These are phyloP conservation scores for Bacidia gigantensis DNA, from an alignment of 495 filamentous ascomycete species.

Conservation along the genomic window DNA sequence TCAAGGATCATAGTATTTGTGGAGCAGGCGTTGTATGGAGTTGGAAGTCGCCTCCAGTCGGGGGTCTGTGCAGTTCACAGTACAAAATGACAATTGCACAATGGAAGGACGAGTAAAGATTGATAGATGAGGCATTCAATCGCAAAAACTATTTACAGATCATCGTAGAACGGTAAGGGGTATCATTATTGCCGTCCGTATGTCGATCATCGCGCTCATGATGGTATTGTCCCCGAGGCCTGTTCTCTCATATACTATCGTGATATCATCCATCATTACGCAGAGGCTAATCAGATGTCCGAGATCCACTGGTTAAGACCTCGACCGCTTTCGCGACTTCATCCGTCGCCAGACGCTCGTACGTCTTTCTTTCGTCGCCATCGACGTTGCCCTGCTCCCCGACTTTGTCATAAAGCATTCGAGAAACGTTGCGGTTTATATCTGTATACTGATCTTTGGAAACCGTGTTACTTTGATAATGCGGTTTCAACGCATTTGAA, in stretches of 20 bases:
- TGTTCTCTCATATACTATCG: neutral
- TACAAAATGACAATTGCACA: too few relatives aligned
- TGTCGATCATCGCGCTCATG: slow-evolving; percentile 1
- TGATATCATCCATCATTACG: neutral
- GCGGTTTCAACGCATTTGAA: slow-evolving; percentile 57
- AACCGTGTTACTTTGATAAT: slow-evolving; percentile 53
- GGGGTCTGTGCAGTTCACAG: too few relatives aligned
- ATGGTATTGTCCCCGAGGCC: neutral
- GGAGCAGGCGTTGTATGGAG: too few relatives aligned
- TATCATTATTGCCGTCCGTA: neutral
- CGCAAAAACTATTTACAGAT: neutral
- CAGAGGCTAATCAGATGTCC: neutral
- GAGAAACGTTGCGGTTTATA: slow-evolving; percentile 73
- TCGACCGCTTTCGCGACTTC: slow-evolving; percentile 59
- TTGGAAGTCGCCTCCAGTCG: too few relatives aligned
- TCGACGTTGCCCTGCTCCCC: slow-evolving; percentile 44
- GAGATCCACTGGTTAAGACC: slow-evolving; percentile 13
- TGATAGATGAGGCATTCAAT: too few relatives aligned
- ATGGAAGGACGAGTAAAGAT: too few relatives aligned
- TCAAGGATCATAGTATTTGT: neutral
- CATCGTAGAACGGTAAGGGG: neutral
- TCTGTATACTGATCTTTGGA: slow-evolving; percentile 73
- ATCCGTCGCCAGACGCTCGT: slow-evolving; percentile 55
- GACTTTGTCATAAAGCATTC: slow-evolving; percentile 72
- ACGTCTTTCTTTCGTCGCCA: slow-evolving; percentile 41